A percentile compares a stretch with the other conserved stretches of the same genome.
These are phyloP conservation scores for Stephania japonica DNA, from an alignment of 164 flowering plant species.

Conservation along the genomic window DNA sequence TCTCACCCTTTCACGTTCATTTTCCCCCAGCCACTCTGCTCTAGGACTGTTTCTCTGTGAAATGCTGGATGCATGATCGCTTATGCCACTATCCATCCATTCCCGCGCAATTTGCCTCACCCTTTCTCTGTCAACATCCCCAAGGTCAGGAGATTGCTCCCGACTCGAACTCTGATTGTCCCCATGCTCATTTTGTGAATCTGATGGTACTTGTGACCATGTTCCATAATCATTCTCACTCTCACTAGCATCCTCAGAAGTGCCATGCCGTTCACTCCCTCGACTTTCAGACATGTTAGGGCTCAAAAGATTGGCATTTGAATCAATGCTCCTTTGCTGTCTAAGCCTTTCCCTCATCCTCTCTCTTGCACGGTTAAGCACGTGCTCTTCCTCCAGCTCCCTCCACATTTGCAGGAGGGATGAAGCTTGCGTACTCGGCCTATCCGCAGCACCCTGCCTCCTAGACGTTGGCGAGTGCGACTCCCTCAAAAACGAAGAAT, in stretches of 20 bases:
- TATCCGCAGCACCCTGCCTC: slow-evolving; percentile 67
- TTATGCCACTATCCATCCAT: slow-evolving; percentile 60
- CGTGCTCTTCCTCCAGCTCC: slow-evolving; percentile 93
- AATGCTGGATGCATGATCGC: slow-evolving; percentile 38
- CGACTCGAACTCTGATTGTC: slow-evolving; percentile 62
- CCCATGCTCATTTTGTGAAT: slow-evolving; percentile 36
- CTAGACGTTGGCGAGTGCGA: slow-evolving; percentile 77
- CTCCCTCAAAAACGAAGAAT: slow-evolving; percentile 73
- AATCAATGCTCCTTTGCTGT: slow-evolving; percentile 56
- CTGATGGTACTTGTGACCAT: slow-evolving; percentile 69
- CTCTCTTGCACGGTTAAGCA: slow-evolving; percentile 60
- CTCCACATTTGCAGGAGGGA: slow-evolving; percentile 96
- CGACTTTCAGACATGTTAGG: slow-evolving; percentile 47
- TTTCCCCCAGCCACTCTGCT: slow-evolving; percentile 77
- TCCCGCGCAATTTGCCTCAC: slow-evolving; percentile 75
- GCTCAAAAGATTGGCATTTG: slow-evolving; percentile 42
- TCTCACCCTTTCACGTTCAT: slow-evolving; percentile 77
- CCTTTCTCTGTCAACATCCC: slow-evolving; percentile 82
- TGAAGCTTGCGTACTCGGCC: slow-evolving; percentile 75
- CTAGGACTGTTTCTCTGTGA: slow-evolving; percentile 40
- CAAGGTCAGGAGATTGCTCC: slow-evolving; percentile 92
- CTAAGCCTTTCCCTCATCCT: slow-evolving; percentile 69
- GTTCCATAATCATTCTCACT: slow-evolving; percentile 77
- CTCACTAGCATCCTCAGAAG: slow-evolving; percentile 64
- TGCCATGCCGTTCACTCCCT: slow-evolving; percentile 49